Evolutionary conservation across 129 eudicot genomes (phyloP), one percentile per base, ranked within the genome.

Genomic region (Flaveria ramosissima): DNA sequence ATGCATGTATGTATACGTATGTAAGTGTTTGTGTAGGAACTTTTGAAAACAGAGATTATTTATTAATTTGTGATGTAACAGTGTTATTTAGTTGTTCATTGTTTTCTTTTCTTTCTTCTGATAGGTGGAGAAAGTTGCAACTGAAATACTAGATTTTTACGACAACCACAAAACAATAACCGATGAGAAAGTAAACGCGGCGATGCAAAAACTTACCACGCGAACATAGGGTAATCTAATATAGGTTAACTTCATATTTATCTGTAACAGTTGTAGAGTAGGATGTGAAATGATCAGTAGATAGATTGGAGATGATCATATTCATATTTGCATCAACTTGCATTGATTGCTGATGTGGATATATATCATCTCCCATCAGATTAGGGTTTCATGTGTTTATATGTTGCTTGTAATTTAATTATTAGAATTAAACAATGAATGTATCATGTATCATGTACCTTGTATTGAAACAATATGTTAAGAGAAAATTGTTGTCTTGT

Each of bases 91-190:
- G 23, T 73, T 62, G 0, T 23, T 5, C 7, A 13, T 3, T 19
- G 24, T 26, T 32, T 2, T 55, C 41, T 36, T 36, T 26, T 32
- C 9, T 2, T 65, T 36, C 45, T 23, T 48, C 5, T 51, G 60
- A 70, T 85, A 94, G 99, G 99, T 94, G 86, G 93, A 94, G 77
- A 94, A 94, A 77, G 86, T 94, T 36, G 91, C 99, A 2, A 94
- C 89, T 77, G 99, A 94, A 84, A 85, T 94, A 69, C 66, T 94
- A 55, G 99, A 94, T 80, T 94, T 91, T 72, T 94, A 94, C 1
- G 99, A 94, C 85, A 78, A 82, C 93, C 85, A 89, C 86, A 91
- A 86, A 79, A 81, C 72, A 75, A 86, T 89, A 68, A 78, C 88
- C 6, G 99, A 91, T 3, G 97, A 94, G 47, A 86, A 86, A 85